Evolutionary conservation across 2,329 filamentous ascomycete genomes (phyloP).

Genomic region (Capronia americana): DNA sequence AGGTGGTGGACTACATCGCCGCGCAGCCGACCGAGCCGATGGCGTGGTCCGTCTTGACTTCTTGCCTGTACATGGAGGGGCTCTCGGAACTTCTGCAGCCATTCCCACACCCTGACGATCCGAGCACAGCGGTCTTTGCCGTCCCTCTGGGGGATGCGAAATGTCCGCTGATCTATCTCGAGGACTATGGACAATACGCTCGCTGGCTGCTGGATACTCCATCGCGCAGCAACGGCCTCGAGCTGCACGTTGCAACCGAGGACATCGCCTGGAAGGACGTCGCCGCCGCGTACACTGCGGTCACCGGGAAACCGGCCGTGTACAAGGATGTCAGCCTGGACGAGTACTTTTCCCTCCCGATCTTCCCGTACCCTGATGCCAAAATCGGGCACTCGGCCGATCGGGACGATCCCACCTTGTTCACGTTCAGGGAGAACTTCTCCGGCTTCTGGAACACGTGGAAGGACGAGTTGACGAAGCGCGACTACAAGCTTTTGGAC

Average conservation of each 20-base stretch:
- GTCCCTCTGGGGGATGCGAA: slow-evolving; percentile 42
- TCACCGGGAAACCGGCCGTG: slow-evolving; percentile 51
- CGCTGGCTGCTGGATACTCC: slow-evolving; percentile 58
- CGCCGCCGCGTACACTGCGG: slow-evolving; percentile 50
- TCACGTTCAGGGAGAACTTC: slow-evolving; percentile 57
- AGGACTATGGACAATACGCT: slow-evolving; percentile 55
- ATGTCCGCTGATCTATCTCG: slow-evolving; percentile 51
- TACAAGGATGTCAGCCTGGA: slow-evolving; percentile 36
- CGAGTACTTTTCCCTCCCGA: slow-evolving; percentile 21
- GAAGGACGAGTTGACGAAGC: slow-evolving; percentile 50
- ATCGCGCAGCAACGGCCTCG: slow-evolving; percentile 50
- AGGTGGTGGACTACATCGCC: slow-evolving; percentile 35
- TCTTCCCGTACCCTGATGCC: slow-evolving; percentile 16
- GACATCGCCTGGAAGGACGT: slow-evolving; percentile 50
- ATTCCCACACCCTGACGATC: slow-evolving; percentile 7
- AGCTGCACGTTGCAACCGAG: slow-evolving; percentile 53
- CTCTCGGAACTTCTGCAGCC: slow-evolving; percentile 40
- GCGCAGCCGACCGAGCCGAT: slow-evolving; percentile 18
- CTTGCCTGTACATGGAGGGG: slow-evolving; percentile 20
- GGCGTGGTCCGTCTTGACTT: slow-evolving; percentile 19
- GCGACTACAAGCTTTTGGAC: slow-evolving; percentile 58
- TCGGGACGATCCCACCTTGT: slow-evolving; percentile 46
- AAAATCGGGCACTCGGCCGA: slow-evolving; percentile 12
- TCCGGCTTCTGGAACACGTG: slow-evolving; percentile 56
- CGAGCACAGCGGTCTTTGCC: background rate